phyloP scores from a whole-genome alignment of 2,329 filamentous ascomycete species.

The Leptodontidium sp. region DNA sequence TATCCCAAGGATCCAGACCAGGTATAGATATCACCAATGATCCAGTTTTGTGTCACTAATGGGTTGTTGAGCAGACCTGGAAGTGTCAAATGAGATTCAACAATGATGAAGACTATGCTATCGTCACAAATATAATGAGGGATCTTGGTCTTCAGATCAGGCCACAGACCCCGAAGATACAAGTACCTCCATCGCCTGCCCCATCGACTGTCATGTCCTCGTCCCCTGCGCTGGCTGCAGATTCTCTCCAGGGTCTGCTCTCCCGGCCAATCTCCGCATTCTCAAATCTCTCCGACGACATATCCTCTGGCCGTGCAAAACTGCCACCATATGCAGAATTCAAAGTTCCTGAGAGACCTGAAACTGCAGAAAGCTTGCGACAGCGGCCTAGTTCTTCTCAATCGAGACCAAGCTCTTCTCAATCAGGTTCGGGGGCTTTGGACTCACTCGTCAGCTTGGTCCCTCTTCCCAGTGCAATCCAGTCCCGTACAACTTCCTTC shows the following conservation, averaged over 20 bases:
- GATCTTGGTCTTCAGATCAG: slow-evolving; percentile 45
- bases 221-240: background rate
- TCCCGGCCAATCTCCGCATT: slow-evolving; percentile 10
- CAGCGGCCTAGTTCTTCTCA: background rate
- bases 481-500: background rate
- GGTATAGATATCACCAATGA: slow-evolving; percentile 33
- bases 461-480: background rate
- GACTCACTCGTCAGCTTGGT: background rate
- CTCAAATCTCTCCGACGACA: background rate
- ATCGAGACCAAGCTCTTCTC: background rate
- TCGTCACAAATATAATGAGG: slow-evolving; percentile 41
- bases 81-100: slow-evolving; percentile 55
- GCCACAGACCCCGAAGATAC: background rate
- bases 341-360: slow-evolving; percentile 20
- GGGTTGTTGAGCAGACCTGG: slow-evolving; percentile 46
- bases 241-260: background rate
- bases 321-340: background rate
- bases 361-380: slow-evolving; percentile 1
- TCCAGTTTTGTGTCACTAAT: slow-evolving; percentile 6
- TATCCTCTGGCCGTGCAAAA: background rate
- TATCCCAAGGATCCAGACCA: slow-evolving; percentile 44
- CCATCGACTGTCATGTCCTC: background rate
- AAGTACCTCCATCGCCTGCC: background rate
- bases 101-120: slow-evolving; percentile 48
- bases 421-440: background rate